Conservation (phyloP, 768 basidiomycete genomes). For the Daedaleopsis nitida region DNA sequence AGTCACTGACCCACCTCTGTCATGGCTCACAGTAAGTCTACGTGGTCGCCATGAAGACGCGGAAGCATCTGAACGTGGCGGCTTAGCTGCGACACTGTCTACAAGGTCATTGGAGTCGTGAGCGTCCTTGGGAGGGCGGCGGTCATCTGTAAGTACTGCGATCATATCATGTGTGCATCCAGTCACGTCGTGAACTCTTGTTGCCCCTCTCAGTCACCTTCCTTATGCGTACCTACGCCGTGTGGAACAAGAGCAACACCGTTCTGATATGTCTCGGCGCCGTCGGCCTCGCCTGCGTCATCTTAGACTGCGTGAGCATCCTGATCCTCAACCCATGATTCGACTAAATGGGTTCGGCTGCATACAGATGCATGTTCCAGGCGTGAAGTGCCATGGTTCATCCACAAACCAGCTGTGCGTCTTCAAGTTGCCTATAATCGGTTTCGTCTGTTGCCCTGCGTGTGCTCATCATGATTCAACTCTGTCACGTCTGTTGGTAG, state of each 20-base stretch:
- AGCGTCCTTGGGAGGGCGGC: slow-evolving; percentile 34
- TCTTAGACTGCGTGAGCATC: slow-evolving; percentile 26
- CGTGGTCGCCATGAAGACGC: too few species aligned
- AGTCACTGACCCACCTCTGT: too few species aligned
- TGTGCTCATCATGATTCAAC: too few species aligned
- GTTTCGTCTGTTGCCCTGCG: background rate
- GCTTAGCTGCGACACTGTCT: slow-evolving; percentile 31
- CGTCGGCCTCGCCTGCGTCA: slow-evolving; percentile 26
- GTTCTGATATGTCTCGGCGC: slow-evolving; percentile 18
- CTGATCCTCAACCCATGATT: background rate
- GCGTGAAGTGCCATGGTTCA: slow-evolving; percentile 16
- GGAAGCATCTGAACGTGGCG: background rate
- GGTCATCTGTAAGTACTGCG: slow-evolving; percentile 22
- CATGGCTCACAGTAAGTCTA: too few species aligned
- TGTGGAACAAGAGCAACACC: slow-evolving; percentile 16
- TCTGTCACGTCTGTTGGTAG: too few species aligned
- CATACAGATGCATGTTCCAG: slow-evolving; percentile 26
- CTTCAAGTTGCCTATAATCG: background rate
- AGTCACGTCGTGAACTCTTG: slow-evolving; percentile 7
- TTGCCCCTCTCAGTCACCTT: background rate
- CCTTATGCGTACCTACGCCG: slow-evolving; percentile 3
- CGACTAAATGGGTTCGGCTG: too few species aligned
- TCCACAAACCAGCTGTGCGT: slow-evolving; percentile 24
- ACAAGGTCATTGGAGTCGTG: slow-evolving; percentile 31
- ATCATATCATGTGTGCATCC: too few species aligned